Evolutionary conservation across 139 green algal genomes (phyloP), one percentile per base, ranked within the genome.

Genomic region (Nannochloris sp.): DNA sequence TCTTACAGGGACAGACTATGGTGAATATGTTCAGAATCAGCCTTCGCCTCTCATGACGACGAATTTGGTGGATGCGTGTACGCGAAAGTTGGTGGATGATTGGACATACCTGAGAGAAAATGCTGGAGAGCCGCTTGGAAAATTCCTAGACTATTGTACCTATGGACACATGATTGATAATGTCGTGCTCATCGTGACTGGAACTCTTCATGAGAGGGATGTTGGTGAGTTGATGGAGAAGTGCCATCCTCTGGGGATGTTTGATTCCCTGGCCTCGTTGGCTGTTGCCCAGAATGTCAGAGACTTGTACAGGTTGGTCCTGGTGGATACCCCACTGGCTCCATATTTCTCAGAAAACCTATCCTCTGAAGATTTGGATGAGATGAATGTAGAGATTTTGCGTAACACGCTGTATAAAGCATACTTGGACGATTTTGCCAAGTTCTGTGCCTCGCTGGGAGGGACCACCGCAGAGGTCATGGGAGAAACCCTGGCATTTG

Each of bases 101-200:
- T 99, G 90, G 87, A 82, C 80, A 40, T 77, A 89, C 31, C 89
- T 99, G 80, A 80, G 90, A 1, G 72, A 74, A 44, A 86, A 94
- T 75, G 93, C 93, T 8, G 79, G 88, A 28, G 85, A 93, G 67
- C 87, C 79, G 0, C 69, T 99, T 23, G 84, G 75, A 3, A 83
- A 67, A 10, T 99, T 99, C 67, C 80, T 99, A 63, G 92, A 99
- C 67, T 97, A 95, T 70, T 96, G 93, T 79, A 98, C 91, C 10
- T 96, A 96, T 56, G 92, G 92, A 0, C 91, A 98, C 77, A 99
- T 99, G 94, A 99, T 99, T 56, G 94, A 99, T 79, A 99, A 99
- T 64, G 89, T 99, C 20, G 90, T 99, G 33, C 86, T 99, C 1
- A 96, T 98, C 14, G 94, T 98, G 8, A 96, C 91, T 8, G 94